Evolutionary conservation across 2,329 filamentous ascomycete species (phyloP).

Genomic region (Claviceps digitariae): DNA sequence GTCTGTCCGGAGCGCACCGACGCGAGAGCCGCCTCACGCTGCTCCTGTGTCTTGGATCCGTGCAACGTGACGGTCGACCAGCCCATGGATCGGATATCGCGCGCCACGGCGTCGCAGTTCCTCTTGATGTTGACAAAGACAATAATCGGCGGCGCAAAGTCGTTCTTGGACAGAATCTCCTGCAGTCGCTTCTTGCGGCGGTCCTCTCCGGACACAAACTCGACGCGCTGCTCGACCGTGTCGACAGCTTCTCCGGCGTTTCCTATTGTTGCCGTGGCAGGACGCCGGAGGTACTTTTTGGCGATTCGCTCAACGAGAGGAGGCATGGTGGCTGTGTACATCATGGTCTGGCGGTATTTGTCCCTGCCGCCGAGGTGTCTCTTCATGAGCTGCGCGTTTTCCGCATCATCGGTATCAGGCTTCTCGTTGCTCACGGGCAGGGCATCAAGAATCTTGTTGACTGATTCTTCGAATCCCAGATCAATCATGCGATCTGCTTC

Average conservation of each 20-base stretch:
- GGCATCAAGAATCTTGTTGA: conserved; percentile 94
- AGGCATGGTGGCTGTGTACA: conserved; percentile 99
- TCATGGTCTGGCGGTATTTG: conserved; percentile 95
- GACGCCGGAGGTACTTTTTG: conserved; percentile 87
- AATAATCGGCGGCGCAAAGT: conserved; percentile 83
- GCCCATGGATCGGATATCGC: conserved; percentile 89
- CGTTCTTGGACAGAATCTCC: conserved; percentile 69
- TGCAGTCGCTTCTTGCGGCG: conserved; percentile 92
- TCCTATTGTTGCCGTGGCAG: conserved; percentile 88
- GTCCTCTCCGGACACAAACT: conserved; percentile 82
- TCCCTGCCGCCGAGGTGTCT: conserved; percentile 60
- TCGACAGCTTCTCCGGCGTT: conserved; percentile 93
- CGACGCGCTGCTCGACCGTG: conserved; percentile 92
- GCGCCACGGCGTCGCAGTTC: conserved; percentile 89
- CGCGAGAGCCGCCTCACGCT: conserved; percentile 82
- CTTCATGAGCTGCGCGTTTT: conserved; percentile 76
- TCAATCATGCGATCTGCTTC: conserved; percentile 99
- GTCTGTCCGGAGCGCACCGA: conserved; percentile 70
- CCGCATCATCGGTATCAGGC: conserved; percentile 83
- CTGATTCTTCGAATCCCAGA: conserved; percentile 90
- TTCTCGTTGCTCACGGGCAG: conserved; percentile 89
- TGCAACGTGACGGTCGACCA: conserved; percentile 84
- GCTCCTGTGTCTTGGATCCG: conserved; percentile 93
- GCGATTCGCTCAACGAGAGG: conserved; percentile 84
- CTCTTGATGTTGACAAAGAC: conserved; percentile 99